A percentile compares a stretch with the other conserved stretches of the same genome.
Evolutionary conservation across 495 filamentous ascomycete genomes (phyloP).

Genomic region (Hypoxylon lienhwacheense): DNA sequence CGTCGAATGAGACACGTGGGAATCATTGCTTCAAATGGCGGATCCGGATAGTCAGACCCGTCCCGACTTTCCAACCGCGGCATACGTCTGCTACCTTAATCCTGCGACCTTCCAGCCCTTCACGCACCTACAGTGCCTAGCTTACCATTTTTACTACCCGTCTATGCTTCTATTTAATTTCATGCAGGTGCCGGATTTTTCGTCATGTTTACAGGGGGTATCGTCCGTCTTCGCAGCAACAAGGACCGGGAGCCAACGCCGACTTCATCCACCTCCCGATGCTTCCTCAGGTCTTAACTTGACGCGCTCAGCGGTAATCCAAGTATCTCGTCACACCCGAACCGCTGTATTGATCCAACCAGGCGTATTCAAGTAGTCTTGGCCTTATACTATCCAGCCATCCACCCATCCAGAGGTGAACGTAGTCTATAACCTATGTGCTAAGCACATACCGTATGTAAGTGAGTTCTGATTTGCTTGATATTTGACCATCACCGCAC

Average conservation of each 20-base stretch:
- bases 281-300: slow-evolving; percentile 4
- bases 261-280: background rate
- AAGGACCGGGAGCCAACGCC: background rate
- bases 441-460: too few species aligned
- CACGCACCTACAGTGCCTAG: too few species aligned
- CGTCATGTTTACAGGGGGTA: slow-evolving; percentile 18
- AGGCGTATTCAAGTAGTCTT: too few species aligned
- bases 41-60: slow-evolving; percentile 8
- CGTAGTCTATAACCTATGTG: too few species aligned
- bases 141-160: slow-evolving; percentile 16
- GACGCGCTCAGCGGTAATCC: background rate
- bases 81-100: slow-evolving; percentile 6
- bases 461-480: too few species aligned
- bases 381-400: too few species aligned
- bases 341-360: slow-evolving; percentile 13
- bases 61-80: slow-evolving; percentile 19
- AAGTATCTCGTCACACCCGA: slow-evolving; percentile 7
- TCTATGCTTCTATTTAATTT: slow-evolving; percentile 27
- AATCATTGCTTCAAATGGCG: slow-evolving; percentile 12
- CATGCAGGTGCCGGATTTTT: slow-evolving; percentile 32
- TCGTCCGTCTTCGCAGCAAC: slow-evolving; percentile 14
- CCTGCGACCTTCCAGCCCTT: too few species aligned
- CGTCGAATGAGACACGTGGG: slow-evolving; percentile 11
- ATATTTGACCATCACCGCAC: too few species aligned
- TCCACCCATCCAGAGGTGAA: too few species aligned